Evolutionary conservation across 2,329 filamentous ascomycete species (phyloP).

Genomic region (Lecanosticta acicola): DNA sequence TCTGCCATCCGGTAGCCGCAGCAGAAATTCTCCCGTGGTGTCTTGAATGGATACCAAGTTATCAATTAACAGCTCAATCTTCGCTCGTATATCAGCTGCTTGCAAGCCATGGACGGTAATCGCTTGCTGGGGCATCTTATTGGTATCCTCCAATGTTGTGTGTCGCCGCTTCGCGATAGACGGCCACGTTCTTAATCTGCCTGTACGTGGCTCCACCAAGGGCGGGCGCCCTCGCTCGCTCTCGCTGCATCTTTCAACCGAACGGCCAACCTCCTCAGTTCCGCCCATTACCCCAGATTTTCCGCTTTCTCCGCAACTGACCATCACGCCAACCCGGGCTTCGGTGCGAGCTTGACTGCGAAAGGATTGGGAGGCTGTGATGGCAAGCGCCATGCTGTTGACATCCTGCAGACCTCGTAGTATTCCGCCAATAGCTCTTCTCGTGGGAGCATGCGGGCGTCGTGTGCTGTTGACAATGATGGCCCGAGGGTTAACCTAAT

Average conservation of each 20-base stretch:
- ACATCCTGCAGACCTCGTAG: neutral
- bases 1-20: slow-evolving; percentile 64
- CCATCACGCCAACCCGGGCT: neutral
- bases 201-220: neutral
- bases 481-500: slow-evolving; percentile 11
- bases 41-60: slow-evolving; percentile 75
- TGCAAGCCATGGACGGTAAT: slow-evolving; percentile 35
- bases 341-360: slow-evolving; percentile 1
- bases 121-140: slow-evolving; percentile 36
- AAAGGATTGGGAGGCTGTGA: neutral
- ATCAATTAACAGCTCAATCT: slow-evolving; percentile 62
- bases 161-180: neutral
- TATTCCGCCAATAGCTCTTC: slow-evolving; percentile 13
- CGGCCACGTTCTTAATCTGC: slow-evolving; percentile 2
- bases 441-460: neutral
- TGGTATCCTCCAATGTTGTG: slow-evolving; percentile 10
- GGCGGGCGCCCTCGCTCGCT: neutral
- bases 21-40: slow-evolving; percentile 65
- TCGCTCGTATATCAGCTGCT: slow-evolving; percentile 43
- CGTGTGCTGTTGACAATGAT: slow-evolving; percentile 5
- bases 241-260: slow-evolving; percentile 6
- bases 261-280: neutral
- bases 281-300: slow-evolving; percentile 3
- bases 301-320: slow-evolving; percentile 8
- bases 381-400: neutral